These are phyloP conservation scores for Polyporus tsugae DNA, from an alignment of 1,284 basidiomycete genomes.

Conservation along the genomic window DNA sequence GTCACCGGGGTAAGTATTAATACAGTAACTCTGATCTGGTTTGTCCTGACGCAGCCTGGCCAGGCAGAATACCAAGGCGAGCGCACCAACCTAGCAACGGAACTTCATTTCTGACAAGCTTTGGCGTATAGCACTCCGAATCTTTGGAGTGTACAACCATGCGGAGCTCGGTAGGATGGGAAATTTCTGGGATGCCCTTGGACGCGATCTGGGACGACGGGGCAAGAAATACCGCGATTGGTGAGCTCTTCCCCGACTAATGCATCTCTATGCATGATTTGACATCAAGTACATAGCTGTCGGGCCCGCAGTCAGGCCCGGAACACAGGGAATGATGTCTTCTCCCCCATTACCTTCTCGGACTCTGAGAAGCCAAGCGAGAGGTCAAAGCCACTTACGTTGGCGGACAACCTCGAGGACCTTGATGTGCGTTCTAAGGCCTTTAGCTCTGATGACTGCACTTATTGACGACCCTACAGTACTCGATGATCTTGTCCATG, in stretches of 20 bases:
- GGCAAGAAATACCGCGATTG: conserved; percentile 54
- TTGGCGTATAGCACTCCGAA: conserved; percentile 49
- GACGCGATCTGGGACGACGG: conserved; percentile 50
- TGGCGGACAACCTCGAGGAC: neutral
- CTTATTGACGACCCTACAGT: conserved; percentile 41
- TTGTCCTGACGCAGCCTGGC: neutral
- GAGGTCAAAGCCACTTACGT: neutral
- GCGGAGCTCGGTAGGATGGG: conserved; percentile 49
- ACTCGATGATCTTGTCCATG: conserved; percentile 59
- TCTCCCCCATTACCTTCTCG: neutral
- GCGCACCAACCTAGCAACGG: neutral
- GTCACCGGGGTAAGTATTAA: neutral
- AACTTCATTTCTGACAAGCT: neutral
- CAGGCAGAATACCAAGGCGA: neutral
- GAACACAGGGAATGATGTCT: neutral
- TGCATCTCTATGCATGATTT: neutral
- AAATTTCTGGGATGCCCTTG: conserved; percentile 60
- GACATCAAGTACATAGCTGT: conserved; percentile 43
- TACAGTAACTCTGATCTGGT: neutral
- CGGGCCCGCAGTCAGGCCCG: conserved; percentile 25
- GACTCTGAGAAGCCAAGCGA: neutral
- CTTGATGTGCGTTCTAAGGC: neutral
- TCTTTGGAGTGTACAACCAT: conserved; percentile 65
- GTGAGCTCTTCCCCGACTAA: conserved; percentile 33
- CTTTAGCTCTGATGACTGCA: neutral